Evolutionary conservation across 2,329 filamentous ascomycete species (phyloP), one percentile per base, ranked within the genome.

Genomic region (Penicillium sp.): DNA sequence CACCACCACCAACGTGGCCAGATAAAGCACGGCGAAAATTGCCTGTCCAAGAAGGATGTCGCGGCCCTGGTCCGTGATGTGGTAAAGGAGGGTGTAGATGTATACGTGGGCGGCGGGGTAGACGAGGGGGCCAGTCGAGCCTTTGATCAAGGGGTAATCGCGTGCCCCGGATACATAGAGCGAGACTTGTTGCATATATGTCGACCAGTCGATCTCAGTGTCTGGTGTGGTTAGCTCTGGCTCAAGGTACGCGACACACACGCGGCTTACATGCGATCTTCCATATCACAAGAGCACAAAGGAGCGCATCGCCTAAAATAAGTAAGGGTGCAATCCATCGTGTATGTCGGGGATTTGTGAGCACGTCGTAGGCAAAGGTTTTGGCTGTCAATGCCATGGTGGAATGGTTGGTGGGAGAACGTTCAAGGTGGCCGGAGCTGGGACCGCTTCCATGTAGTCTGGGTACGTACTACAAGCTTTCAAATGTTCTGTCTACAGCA

Each of bases 161-260:
- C 90, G 86, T 79, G 97, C 92, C 67, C 94, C 94, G 16, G 84
- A 81, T 43, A 92, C 77, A 68, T 89, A 94, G 64, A 92, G 86
- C 39, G 83, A 77, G 43, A 97, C 82, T 69, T 99, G 94, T 71
- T 97, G 84, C 92, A 99, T 97, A 75, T 99, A 99, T 0, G 94
- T 91, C 55, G 83, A 83, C 93, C 93, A 99, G 76, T 99, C 94
- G 68, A 99, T 99, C 75, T 99, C 94, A 42, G 94, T 99, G 72
- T 99, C 94, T 90, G 63, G 32, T 44, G 47, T 48, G 48, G 56
- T 65, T 59, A 65, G 61, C 46, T 53, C 22, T 31, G 47, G 36
- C 52, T 49, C 39, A 4, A 22, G 36, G 43, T 31, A 47, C 49
- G 56, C 39, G 52, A 52, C 39, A 36, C 8, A 38, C 36, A 44